phyloP scores from a whole-genome alignment of 148 eudicot genomes.

The Silene conica region DNA sequence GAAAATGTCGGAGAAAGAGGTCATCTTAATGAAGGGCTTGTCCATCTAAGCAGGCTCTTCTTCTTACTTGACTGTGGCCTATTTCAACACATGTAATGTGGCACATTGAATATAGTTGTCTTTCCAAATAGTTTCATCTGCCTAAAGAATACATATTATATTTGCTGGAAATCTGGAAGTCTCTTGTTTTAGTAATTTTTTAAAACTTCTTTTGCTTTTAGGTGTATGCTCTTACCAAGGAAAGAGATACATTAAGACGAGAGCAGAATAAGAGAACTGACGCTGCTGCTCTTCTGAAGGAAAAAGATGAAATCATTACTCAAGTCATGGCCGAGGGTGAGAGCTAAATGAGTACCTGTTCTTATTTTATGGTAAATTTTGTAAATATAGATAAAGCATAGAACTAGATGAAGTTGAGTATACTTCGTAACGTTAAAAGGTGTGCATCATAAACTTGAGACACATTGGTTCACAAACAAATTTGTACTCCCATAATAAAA shows the following conservation, averaged over 20 bases:
- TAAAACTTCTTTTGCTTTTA: conserved; percentile 22
- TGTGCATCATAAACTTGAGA: background rate
- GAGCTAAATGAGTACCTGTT: conserved; percentile 20
- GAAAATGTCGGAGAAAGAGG: background rate
- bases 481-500: background rate
- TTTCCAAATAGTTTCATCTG: background rate
- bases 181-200: background rate
- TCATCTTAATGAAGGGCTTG: background rate
- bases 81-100: background rate
- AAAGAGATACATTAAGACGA: conserved; percentile 94
- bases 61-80: conserved; percentile 1
- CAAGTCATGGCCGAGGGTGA: conserved; percentile 99
- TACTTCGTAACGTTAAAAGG: background rate
- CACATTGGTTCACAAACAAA: background rate
- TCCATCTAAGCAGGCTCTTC: background rate
- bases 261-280: conserved; percentile 93
- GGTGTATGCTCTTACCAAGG: conserved; percentile 93
- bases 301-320: conserved; percentile 93
- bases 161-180: conserved; percentile 10
- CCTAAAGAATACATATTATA: background rate
- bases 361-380: background rate
- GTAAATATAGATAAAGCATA: conserved; percentile 8
- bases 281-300: conserved; percentile 97
- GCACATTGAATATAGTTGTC: conserved; percentile 7
- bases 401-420: background rate